Evolutionary conservation across 2,329 filamentous ascomycete genomes (phyloP), one percentile per base, ranked within the genome.

Genomic region (Verticillium nubilum): DNA sequence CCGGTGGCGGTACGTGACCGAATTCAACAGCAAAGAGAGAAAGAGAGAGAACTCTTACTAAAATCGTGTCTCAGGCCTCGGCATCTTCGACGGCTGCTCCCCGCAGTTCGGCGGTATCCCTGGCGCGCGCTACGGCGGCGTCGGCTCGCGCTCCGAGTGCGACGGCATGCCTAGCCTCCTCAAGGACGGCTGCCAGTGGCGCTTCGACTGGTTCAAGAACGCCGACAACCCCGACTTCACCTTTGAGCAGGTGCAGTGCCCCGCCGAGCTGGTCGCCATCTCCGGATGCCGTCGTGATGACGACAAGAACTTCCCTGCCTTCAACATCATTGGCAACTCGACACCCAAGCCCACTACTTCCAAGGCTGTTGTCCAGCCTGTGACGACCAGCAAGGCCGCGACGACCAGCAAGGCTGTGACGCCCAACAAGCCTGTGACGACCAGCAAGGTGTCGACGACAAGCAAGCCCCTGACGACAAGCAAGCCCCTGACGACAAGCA

Each of bases 131-230:
- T 87, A 86, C 70, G 85, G 84, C 56, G 85, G 85, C 57, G 75
- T 86, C 62, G 71, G 73, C 15, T 76, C 76, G 54, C 74, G 79
- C 58, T 71, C 72, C 56, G 76, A 81, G 26, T 87, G 84, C 71
- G 72, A 76, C 61, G 67, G 69, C 56, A 81, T 85, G 70, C 84
- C 84, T 1, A 72, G 68, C 28, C 72, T 75, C 31, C 75, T 87
- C 54, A 79, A 83, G 73, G 74, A 72, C 6, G 84, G 84, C 15
- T 87, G 85, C 73, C 74, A 80, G 68, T 88, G 84, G 81, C 82
- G 84, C 61, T 87, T 86, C 67, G 81, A 86, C 74, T 87, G 84
- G 84, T 86, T 87, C 72, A 67, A 76, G 63, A 79, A 80, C 62
- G 78, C 82, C 53, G 80, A 86, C 68, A 86, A 86, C 72, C 83